Base-by-base conservation (phyloP, 345 rosid genomes). In the Moringa oleifera region DNA sequence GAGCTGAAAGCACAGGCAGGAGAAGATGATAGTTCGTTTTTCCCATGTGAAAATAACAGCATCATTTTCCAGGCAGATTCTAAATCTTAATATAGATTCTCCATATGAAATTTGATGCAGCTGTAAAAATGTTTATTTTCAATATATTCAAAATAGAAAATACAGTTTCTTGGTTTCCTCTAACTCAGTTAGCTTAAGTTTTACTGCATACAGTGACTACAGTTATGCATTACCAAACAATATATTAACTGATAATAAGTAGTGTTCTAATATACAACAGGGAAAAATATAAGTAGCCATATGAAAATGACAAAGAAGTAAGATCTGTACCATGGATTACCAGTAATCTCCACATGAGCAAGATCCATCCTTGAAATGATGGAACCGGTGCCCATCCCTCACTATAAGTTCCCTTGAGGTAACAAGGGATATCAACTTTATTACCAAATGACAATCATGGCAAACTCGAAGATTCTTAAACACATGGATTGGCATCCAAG, bases 281-380 rank as follows among this genome's bases (percentile, higher is more conserved):
- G 5, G 6, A 33, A 33, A 33, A 4, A 5, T 33, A 41, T 16
- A 41, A 41, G 47, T 41, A 9, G 12, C 6, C 9, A 41, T 4
- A 5, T 41, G 13, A 41, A 41, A 41, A 41, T 7, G 12, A 41
- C 12, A 15, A 41, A 11, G 9, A 41, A 33, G 37, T 33, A 33
- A 33, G 6, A 5, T 33, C 11, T 5, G 37, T 7, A 15, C 51
- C 66, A 18, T 24, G 36, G 6, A 46, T 51, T 16, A 55, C 53
- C 59, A 36, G 45, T 23, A 53, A 54, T 55, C 45, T 55, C 19
- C 20, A 2, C 33, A 36, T 18, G n/a, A 33, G 25, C 17, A 63
- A 24, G 20, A 24, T 65, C 55, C 28, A 25, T 28, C 54, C 55
- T 65, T 19, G 46, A 56, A 65, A 56, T 57, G 62, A 49, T 57